Base-by-base conservation (phyloP, 2,329 filamentous ascomycete genomes). In the Didymellaceae sp. region DNA sequence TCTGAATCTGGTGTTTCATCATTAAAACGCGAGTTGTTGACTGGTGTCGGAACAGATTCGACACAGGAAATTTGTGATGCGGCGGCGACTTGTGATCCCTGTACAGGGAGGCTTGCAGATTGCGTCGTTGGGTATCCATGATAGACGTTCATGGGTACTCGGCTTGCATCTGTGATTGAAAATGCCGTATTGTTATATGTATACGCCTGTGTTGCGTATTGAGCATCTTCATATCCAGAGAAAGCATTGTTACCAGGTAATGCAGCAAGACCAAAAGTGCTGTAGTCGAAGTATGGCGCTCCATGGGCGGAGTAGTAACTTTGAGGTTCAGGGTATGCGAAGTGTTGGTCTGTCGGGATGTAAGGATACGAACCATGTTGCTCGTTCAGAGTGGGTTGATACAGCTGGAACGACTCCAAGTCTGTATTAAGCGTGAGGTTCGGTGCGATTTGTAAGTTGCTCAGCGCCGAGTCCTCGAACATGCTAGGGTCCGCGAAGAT, bases 221-320 rank as follows among this genome's bases (percentile, higher is more conserved):
- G 38, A 20, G 7, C 7, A 13, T 35, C 13, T 7, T 18, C 38
- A 20, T 17, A 33, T 7, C n/a, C 25, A 10, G 32, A 21, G 21
- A 33, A n/a, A 4, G 16, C 10, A 14, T 34, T 33, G 11, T 31
- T 37, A 8, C 37, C 38, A 17, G 48, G 48, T 17, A 43, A 14
- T 6, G 48, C 43, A 5, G 37, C 6, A 9, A 52, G 43, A 3
- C 48, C 32, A 8, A 40, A 25, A 2, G 24, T 31, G n/a, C 31
- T 18, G 16, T 42, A 21, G 7, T 37, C 18, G 26, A 52, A 52
- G 18, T 46, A 52, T 6, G 48, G 48, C 5, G 20, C 17, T 17
- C 37, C 21, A 5, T 42, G 38, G 43, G 42, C n/a, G 6, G 25
- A 26, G 10, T 46, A 43, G 38, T 45, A 52, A 31, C n/a, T n/a